Evolutionary conservation across 345 rosid genomes (phyloP).

Genomic region (Turnera subulata): DNA sequence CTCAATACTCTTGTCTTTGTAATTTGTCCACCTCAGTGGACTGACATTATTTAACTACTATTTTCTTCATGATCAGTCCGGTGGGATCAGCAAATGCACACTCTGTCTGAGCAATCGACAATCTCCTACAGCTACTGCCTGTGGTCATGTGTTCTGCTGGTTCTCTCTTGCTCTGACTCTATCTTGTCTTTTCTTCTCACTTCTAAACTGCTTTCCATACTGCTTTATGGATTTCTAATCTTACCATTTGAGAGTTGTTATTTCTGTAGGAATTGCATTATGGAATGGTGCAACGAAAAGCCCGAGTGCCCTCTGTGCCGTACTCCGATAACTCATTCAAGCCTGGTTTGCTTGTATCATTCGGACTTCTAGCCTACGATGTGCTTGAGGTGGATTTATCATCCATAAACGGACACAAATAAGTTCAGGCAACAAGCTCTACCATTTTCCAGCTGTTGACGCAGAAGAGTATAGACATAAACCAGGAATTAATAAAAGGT

Average conservation of each 20-base stretch:
- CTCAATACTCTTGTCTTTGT: background rate
- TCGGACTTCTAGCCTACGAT: constrained; percentile 61
- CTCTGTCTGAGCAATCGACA: constrained; percentile 81
- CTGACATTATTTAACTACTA: background rate
- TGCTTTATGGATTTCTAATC: no score
- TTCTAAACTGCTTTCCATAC: background rate
- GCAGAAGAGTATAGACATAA: no score
- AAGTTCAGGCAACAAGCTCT: no score
- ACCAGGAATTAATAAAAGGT: no score
- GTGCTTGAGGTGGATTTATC: background rate
- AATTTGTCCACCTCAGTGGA: background rate
- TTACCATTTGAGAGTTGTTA: background rate
- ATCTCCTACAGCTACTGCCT: constrained; percentile 83
- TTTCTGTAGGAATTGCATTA: constrained; percentile 75
- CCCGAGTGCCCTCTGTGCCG: constrained; percentile 97
- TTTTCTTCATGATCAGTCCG: constrained; percentile 20
- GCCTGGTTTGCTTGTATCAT: constrained; percentile 76
- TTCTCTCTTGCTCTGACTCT: constrained; percentile 13
- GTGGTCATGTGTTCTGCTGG: constrained; percentile 97
- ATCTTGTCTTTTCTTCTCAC: background rate
- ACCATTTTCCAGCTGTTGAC: no score
- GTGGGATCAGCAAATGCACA: constrained; percentile 68
- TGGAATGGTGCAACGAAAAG: constrained; percentile 99
- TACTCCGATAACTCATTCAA: constrained; percentile 74
- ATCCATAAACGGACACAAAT: background rate